A percentile compares a stretch with the other conserved stretches of the same genome.
These are phyloP conservation scores for Xylaria flabelliformis DNA, from an alignment of 495 filamentous ascomycete species.

Conservation along the genomic window DNA sequence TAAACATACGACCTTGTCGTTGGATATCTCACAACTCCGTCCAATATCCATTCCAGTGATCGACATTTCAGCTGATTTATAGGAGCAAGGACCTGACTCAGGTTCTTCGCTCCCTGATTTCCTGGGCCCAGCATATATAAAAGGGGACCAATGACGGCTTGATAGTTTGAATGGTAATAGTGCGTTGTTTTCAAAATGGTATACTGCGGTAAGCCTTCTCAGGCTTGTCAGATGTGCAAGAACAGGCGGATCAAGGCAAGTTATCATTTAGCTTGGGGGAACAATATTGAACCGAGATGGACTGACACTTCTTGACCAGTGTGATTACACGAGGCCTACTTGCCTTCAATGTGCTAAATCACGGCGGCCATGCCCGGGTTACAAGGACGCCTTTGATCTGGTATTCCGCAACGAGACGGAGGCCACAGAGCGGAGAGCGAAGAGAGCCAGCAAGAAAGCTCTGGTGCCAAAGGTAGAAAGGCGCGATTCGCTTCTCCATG, in stretches of 20 bases:
- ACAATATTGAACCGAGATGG: neutral
- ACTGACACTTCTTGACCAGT: conserved; percentile 49
- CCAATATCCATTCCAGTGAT: neutral
- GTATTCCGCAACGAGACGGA: conserved; percentile 71
- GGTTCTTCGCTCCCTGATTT: neutral
- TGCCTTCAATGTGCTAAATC: conserved; percentile 74
- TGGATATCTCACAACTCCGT: neutral
- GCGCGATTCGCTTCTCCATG: neutral
- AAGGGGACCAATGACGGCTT: neutral
- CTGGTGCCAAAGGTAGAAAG: conserved; percentile 29
- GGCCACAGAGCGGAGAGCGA: conserved; percentile 60
- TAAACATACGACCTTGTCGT: neutral
- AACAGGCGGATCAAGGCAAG: conserved; percentile 74
- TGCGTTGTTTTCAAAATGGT: conserved; percentile 59
- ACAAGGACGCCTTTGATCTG: conserved; percentile 71
- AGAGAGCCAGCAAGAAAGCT: conserved; percentile 45
- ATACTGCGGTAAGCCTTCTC: conserved; percentile 75
- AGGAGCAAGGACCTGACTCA: neutral
- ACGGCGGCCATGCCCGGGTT: conserved; percentile 70
- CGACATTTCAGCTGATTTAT: neutral
- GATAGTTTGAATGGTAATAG: neutral
- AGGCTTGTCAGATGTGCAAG: conserved; percentile 76
- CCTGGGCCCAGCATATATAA: neutral
- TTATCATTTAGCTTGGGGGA: conserved; percentile 17
- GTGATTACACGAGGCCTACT: conserved; percentile 71